phyloP scores from a whole-genome alignment of 352 stramenopile genomes.

The Paralagenidium karlingii region DNA sequence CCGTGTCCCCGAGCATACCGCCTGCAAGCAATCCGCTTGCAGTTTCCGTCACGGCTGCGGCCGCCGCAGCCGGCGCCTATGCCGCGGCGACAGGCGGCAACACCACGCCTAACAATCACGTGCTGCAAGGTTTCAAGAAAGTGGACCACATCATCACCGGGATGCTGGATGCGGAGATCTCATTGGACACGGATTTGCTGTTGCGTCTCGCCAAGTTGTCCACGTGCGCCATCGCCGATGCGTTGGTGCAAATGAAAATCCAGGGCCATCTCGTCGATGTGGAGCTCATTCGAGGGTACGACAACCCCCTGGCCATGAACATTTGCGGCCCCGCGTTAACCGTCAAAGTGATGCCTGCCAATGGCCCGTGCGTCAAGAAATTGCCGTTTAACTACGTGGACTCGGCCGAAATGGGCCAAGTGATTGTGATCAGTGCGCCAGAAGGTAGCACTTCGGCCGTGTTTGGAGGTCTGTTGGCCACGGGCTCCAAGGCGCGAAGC shows the following conservation, averaged over 20 bases:
- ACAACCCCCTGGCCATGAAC: constrained; percentile 38
- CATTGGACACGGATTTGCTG: constrained; percentile 44
- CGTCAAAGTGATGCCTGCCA: constrained; percentile 60
- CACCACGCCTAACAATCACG: constrained; percentile 13
- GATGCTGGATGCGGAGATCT: constrained; percentile 56
- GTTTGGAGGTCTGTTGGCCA: constrained; percentile 61
- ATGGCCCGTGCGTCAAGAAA: constrained; percentile 40
- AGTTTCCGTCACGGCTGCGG: neutral
- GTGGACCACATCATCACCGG: constrained; percentile 40
- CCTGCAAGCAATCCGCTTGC: neutral
- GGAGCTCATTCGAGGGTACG: constrained; percentile 46
- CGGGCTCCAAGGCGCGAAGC: constrained; percentile 49
- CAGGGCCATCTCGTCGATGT: constrained; percentile 69
- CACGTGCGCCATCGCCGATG: constrained; percentile 69
- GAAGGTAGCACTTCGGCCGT: constrained; percentile 32
- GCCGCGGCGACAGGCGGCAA: constrained; percentile 1
- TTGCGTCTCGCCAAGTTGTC: constrained; percentile 63
- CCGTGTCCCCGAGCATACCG: neutral
- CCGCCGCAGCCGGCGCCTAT: neutral
- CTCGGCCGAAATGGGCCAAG: constrained; percentile 53
- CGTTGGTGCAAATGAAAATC: constrained; percentile 63
- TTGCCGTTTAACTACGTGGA: constrained; percentile 71
- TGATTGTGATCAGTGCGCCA: constrained; percentile 68
- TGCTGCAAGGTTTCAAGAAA: constrained; percentile 27
- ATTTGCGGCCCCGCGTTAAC: constrained; percentile 67